A percentile compares a stretch with the other conserved stretches of the same genome.
Evolutionary conservation across 352 stramenopile genomes (phyloP).

Genomic region (Phytophthora ohioensis): DNA sequence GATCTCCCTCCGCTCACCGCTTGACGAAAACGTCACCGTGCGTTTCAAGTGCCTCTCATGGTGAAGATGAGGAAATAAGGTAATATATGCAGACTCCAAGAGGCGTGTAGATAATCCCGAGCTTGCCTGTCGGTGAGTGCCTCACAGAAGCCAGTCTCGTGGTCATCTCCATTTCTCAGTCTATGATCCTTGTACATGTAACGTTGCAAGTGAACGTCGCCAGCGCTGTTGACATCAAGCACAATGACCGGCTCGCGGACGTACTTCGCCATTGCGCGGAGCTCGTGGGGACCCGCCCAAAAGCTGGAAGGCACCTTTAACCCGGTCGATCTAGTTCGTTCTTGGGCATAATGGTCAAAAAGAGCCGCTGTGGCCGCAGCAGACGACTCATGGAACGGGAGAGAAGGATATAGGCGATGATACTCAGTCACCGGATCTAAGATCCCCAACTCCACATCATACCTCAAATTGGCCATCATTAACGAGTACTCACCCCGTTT

Average conservation of each 20-base stretch:
- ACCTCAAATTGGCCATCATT: neutral
- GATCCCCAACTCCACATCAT: neutral
- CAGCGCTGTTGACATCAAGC: neutral
- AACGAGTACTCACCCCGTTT: neutral
- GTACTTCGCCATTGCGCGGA: neutral
- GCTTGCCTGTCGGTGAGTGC: slow-evolving; percentile 1
- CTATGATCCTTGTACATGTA: neutral
- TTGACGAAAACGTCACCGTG: slow-evolving; percentile 11
- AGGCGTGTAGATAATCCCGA: neutral
- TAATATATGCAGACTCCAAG: neutral
- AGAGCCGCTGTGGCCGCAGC: neutral
- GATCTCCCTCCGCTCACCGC: slow-evolving; percentile 10
- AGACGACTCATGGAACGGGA: neutral
- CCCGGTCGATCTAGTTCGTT: neutral
- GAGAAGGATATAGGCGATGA: neutral
- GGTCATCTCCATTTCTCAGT: neutral
- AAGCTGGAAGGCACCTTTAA: neutral
- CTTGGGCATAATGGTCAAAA: neutral
- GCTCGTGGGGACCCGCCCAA: neutral
- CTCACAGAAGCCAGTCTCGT: slow-evolving; percentile 10
- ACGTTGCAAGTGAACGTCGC: neutral
- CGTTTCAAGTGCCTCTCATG: slow-evolving; percentile 1
- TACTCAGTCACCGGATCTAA: neutral
- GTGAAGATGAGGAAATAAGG: slow-evolving; percentile 9
- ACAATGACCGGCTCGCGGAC: neutral